phyloP scores from a whole-genome alignment of 345 rosid genomes.

The Syzygium grande region DNA sequence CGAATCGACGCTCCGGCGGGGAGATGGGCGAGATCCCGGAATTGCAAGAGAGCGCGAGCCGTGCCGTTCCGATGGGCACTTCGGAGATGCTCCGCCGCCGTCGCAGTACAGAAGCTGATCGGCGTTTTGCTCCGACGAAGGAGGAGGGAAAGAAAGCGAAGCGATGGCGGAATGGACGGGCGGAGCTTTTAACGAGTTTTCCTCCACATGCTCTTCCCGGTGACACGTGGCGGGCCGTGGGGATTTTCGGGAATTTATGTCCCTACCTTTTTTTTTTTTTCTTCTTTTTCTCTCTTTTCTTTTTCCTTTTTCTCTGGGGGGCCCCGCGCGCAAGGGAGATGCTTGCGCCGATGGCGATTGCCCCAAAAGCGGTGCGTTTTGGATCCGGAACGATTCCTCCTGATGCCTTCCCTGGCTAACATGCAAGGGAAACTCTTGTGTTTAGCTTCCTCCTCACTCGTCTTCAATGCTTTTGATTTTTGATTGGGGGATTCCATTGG shows the following conservation, averaged over 20 bases:
- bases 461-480: neutral
- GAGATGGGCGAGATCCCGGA: neutral
- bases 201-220: neutral
- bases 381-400: neutral
- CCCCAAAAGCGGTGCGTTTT: neutral
- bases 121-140: neutral
- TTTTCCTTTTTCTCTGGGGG: fast-evolving
- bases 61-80: neutral
- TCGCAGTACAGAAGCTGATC: neutral
- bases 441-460: neutral
- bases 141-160: neutral
- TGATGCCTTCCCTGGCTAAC: neutral
- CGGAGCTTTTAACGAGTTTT: neutral
- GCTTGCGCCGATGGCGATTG: neutral
- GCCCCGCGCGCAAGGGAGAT: neutral
- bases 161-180: neutral
- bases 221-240: neutral
- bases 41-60: neutral
- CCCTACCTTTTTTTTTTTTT: neutral
- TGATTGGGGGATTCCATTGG: too few species aligned
- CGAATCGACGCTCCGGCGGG: neutral
- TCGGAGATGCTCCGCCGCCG: neutral
- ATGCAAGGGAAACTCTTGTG: neutral
- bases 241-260: neutral
- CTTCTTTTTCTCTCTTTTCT: fast-evolving